phyloP scores from a whole-genome alignment of 1,284 basidiomycete species.

The Agroathelia rolfsii region DNA sequence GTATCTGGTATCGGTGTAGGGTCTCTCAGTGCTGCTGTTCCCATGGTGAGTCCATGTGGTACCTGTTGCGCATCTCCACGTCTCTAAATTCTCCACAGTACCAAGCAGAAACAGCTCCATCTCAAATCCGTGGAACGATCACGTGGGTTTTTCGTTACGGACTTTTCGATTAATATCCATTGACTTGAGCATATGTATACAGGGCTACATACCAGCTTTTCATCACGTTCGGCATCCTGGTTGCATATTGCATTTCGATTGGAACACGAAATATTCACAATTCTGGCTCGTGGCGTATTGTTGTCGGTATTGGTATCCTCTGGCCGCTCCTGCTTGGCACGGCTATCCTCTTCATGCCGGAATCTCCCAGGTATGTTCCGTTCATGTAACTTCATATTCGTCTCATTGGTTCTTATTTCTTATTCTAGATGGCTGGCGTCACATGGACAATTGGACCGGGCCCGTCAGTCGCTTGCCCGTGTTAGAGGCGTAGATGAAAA shows the following conservation, averaged over 20 bases:
- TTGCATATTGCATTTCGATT: slow-evolving; percentile 60
- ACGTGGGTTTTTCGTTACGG: slow-evolving; percentile 33
- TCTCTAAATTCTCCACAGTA: slow-evolving; percentile 36
- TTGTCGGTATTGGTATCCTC: slow-evolving; percentile 61
- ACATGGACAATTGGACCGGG: slow-evolving; percentile 41
- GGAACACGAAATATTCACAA: slow-evolving; percentile 39
- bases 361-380: slow-evolving; percentile 41
- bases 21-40: slow-evolving; percentile 66
- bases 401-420: background rate
- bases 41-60: slow-evolving; percentile 47
- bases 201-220: slow-evolving; percentile 59
- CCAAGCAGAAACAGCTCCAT: slow-evolving; percentile 69
- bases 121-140: slow-evolving; percentile 68
- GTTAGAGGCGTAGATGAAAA: slow-evolving; percentile 40
- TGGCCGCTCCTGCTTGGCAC: slow-evolving; percentile 59
- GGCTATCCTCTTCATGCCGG: slow-evolving; percentile 71
- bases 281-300: slow-evolving; percentile 54
- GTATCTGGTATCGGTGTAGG: slow-evolving; percentile 64
- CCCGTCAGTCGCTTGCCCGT: slow-evolving; percentile 40
- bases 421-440: slow-evolving; percentile 52
- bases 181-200: too few relatives aligned
- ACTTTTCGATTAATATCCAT: background rate
- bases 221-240: slow-evolving; percentile 70
- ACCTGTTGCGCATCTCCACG: too few relatives aligned
- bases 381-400: slow-evolving; percentile 2